Evolutionary conservation across 495 filamentous ascomycete genomes (phyloP).

Genomic region (Trichoderma reesei): DNA sequence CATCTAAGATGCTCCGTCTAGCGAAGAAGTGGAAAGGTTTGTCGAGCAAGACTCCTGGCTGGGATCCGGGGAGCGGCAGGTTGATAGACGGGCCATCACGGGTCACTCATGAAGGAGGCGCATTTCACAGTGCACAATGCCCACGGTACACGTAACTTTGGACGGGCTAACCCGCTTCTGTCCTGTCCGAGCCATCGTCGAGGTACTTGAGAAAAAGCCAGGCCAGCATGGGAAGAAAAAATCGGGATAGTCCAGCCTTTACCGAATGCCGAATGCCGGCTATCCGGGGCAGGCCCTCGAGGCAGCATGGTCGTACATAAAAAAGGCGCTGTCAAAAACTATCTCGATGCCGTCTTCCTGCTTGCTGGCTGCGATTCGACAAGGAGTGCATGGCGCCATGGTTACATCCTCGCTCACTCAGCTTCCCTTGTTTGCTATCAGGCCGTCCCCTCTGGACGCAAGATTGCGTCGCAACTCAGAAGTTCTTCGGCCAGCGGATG

Average conservation of each 20-base stretch:
- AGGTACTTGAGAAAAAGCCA: neutral
- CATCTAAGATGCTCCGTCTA: neutral
- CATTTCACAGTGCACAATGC: neutral
- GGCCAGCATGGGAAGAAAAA: neutral
- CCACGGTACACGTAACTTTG: neutral
- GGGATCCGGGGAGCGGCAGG: constrained; percentile 2
- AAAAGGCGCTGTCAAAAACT: neutral
- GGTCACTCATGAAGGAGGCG: neutral
- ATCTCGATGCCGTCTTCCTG: neutral
- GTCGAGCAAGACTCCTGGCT: neutral
- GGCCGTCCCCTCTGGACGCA: neutral
- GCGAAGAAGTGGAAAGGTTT: neutral
- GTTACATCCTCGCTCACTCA: neutral
- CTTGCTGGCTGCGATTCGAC: neutral
- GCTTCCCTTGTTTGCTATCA: neutral
- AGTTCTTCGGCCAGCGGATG: neutral
- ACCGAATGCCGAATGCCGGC: constrained; percentile 7
- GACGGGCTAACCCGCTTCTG: neutral
- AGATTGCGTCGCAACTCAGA: neutral
- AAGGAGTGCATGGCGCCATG: neutral
- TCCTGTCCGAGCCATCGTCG: neutral
- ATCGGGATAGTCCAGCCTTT: neutral
- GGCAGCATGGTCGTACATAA: neutral
- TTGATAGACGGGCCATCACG: neutral
- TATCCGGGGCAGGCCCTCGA: neutral